A percentile compares a stretch with the other conserved stretches of the same genome.
Evolutionary conservation across 1,139 yeast species (phyloP).

Genomic region (Wickerhamomyces sp.): DNA sequence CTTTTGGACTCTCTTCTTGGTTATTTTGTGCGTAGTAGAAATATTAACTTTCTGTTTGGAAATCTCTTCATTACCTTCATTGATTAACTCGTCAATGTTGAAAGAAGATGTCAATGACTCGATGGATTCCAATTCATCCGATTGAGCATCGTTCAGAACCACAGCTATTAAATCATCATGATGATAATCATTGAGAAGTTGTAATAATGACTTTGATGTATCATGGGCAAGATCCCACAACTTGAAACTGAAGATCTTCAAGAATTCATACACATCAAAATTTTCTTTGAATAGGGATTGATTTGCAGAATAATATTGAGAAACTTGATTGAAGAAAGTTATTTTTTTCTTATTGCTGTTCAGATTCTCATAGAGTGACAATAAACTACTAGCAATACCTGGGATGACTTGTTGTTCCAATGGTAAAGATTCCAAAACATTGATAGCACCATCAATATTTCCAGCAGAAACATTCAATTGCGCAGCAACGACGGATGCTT

Average conservation of each 20-base stretch:
- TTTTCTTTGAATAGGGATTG: slow-evolving; percentile 8
- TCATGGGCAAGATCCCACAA: slow-evolving; percentile 30
- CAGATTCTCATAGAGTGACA: slow-evolving; percentile 41
- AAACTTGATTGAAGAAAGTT: slow-evolving; percentile 27
- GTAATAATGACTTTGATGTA: slow-evolving; percentile 29
- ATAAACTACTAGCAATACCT: slow-evolving; percentile 41
- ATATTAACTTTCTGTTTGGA: slow-evolving; percentile 19
- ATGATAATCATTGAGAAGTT: slow-evolving; percentile 27
- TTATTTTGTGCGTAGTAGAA: slow-evolving; percentile 16
- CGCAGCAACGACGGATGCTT: slow-evolving; percentile 40
- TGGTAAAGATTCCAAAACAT: slow-evolving; percentile 36
- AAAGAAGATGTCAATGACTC: slow-evolving; percentile 37
- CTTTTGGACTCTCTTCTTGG: slow-evolving; percentile 31
- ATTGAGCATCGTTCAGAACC: slow-evolving; percentile 8
- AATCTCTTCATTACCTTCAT: slow-evolving; percentile 35
- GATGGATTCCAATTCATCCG: slow-evolving; percentile 7
- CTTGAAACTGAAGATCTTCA: slow-evolving; percentile 46
- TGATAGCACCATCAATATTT: slow-evolving; percentile 42
- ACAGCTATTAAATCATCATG: slow-evolving; percentile 29
- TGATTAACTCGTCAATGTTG: slow-evolving; percentile 35
- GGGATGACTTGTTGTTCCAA: slow-evolving; percentile 29
- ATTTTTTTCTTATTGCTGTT: slow-evolving; percentile 26
- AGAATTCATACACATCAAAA: slow-evolving; percentile 30
- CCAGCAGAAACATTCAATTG: slow-evolving; percentile 37
- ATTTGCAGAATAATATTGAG: slow-evolving; percentile 15